Conservation (phyloP, 2,329 filamentous ascomycete species). For the Botrytis cinerea region DNA sequence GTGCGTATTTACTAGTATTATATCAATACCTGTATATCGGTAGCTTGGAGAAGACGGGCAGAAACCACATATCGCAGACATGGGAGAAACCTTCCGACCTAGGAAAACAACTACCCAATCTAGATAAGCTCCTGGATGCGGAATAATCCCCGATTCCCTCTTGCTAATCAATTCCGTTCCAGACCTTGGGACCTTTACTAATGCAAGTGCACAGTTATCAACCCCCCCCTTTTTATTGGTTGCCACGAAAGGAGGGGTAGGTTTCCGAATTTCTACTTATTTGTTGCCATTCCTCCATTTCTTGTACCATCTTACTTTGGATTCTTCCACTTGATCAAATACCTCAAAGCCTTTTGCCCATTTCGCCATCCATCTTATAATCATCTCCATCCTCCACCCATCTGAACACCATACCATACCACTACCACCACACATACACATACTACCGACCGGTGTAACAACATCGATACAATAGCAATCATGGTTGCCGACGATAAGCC, state of each 20-base stretch:
- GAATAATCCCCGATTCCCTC: conserved; percentile 1
- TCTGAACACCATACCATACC: too few relatives aligned
- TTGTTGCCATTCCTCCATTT: conserved; percentile 17
- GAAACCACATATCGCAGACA: too few relatives aligned
- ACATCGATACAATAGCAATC: conserved; percentile 32
- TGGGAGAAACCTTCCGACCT: too few relatives aligned
- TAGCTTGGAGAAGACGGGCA: too few relatives aligned
- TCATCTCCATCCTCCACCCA: background rate
- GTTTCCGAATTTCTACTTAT: conserved; percentile 18
- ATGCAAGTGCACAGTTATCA: conserved; percentile 21
- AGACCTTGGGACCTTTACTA: conserved; percentile 25
- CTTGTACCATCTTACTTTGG: background rate
- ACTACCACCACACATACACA: background rate
- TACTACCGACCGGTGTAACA: background rate
- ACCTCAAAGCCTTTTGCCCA: too few relatives aligned
- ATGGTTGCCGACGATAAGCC: conserved; percentile 50
- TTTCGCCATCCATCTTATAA: background rate
- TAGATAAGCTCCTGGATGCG: background rate
- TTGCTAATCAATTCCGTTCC: conserved; percentile 13
- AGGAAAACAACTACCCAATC: background rate
- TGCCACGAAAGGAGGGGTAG: conserved; percentile 6
- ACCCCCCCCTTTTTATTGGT: conserved; percentile 22
- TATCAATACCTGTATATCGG: too few relatives aligned
- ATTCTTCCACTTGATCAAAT: conserved; percentile 11
- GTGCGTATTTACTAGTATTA: background rate